Conservation (phyloP, 2,329 filamentous ascomycete species). For the Fusarium sp. region DNA sequence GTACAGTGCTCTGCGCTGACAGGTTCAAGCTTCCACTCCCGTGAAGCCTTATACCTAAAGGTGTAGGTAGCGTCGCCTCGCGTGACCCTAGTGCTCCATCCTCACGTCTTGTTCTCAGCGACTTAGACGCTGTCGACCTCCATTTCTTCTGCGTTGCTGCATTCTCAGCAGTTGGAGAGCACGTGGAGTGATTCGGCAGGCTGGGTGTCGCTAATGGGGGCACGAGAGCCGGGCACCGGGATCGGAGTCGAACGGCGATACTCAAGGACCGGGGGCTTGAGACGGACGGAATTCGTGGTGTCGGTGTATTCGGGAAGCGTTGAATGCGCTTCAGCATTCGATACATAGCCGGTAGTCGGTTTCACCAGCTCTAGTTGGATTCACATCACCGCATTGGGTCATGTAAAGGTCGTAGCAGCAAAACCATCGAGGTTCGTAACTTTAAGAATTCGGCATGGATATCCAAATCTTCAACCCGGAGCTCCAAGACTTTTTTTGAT, state of each 20-base stretch:
- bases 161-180: constrained; percentile 11
- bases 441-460: neutral
- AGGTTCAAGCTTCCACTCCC: neutral
- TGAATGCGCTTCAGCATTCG: constrained; percentile 34
- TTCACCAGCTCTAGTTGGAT: constrained; percentile 28
- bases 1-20: neutral
- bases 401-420: neutral
- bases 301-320: constrained; percentile 24
- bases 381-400: constrained; percentile 38
- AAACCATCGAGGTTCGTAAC: constrained; percentile 10
- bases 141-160: constrained; percentile 2
- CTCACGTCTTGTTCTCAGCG: neutral
- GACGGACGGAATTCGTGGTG: constrained; percentile 26
- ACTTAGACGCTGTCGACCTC: constrained; percentile 3
- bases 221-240: constrained; percentile 30
- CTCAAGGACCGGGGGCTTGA: constrained; percentile 11
- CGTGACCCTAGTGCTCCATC: constrained; percentile 32
- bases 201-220: constrained; percentile 11
- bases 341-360: constrained; percentile 45
- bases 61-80: constrained; percentile 4
- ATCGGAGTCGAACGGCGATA: constrained; percentile 5
- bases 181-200: constrained; percentile 2
- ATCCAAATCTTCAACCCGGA: constrained; percentile 1
- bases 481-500: constrained; percentile 28
- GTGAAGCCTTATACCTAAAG: constrained; percentile 17